Base-by-base conservation (phyloP, 768 basidiomycete genomes). In the Hypholoma fasciculare region DNA sequence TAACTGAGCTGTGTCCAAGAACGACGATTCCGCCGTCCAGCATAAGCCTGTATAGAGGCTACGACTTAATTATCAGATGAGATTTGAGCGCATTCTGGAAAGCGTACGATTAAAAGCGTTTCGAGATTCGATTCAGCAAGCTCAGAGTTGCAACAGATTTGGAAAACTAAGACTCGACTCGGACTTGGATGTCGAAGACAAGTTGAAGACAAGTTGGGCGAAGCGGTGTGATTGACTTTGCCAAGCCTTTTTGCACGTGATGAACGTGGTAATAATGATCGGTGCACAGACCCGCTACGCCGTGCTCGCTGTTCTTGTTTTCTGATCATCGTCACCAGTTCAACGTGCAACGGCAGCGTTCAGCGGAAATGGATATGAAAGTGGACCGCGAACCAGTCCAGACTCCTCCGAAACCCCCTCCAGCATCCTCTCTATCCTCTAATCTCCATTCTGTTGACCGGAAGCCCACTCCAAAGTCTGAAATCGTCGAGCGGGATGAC, bases 281-380 rank as follows among this genome's bases (percentile, higher is more conserved):
- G 64, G 66, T 58, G 67, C 66, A 68, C 67, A 63, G 69, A 65
- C 68, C 63, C 34, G 49, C 13, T 20, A 47, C n/a, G 27, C 44
- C 34, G 51, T 39, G 40, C 30, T 34, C 38, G 13, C 9, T 17
- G 57, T 54, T 46, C 56, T 60, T 63, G 58, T 65, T 64, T 67
- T 64, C 61, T 51, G 47, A 58, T 65, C 57, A 59, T 61, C 64
- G 39, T 60, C 60, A 55, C 49, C 60, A 54, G 26, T 30, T 30
- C 53, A 12, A 43, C 11, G 40, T 37, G 13, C 42, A 30, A 49
- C 52, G 44, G 37, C 55, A 51, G 59, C 26, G 42, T 43, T 59
- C 56, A n/a, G 17, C 27, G 27, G 47, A 47, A 23, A 62, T 62
- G 63, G 62, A 57, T 40, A 57, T 56, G 49, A 40, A 57, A 17